These are phyloP conservation scores for Carpinus viminea DNA, from an alignment of 306 rosid species.

Conservation along the genomic window DNA sequence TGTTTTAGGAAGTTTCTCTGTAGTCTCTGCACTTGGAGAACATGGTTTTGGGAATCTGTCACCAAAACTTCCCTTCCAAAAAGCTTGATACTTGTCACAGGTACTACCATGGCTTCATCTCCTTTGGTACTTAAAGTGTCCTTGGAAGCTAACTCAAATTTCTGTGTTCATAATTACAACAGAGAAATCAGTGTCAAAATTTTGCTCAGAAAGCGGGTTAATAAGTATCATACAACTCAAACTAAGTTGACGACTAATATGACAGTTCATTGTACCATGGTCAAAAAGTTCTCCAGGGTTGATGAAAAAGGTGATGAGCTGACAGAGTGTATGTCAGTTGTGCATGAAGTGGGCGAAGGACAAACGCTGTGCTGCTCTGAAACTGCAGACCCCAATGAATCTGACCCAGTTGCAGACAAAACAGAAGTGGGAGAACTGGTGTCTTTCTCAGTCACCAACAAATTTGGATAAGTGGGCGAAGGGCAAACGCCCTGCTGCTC, in stretches of 20 bases:
- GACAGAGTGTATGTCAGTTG: slow-evolving; percentile 58
- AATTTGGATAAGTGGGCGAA: slow-evolving; percentile 40
- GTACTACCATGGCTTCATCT: slow-evolving; percentile 26
- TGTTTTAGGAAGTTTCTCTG: slow-evolving; percentile 39
- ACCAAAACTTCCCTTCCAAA: slow-evolving; percentile 76
- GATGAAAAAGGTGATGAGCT: slow-evolving; percentile 43
- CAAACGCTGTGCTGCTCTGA: slow-evolving; percentile 41
- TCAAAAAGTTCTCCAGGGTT: slow-evolving; percentile 24
- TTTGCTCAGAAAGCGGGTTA: not conserved
- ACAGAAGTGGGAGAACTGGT: slow-evolving; percentile 76
- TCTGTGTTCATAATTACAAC: slow-evolving; percentile 45
- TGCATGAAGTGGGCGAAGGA: slow-evolving; percentile 61
- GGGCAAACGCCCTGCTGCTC: not conserved
- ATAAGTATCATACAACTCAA: slow-evolving; percentile 6
- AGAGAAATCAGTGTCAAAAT: slow-evolving; percentile 20
- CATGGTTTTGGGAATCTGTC: slow-evolving; percentile 36
- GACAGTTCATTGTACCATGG: slow-evolving; percentile 48
- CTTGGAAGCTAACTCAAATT: slow-evolving; percentile 46
- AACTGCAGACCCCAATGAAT: slow-evolving; percentile 49
- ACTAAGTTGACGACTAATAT: slow-evolving; percentile 19
- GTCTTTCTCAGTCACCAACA: slow-evolving; percentile 47
- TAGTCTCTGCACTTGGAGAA: slow-evolving; percentile 31
- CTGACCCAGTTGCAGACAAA: slow-evolving; percentile 58
- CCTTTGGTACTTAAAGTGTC: slow-evolving; percentile 27
- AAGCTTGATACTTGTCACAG: slow-evolving; percentile 58